phyloP scores from a whole-genome alignment of 177 flowering plant genomes.

The Tripterygium wilfordii region DNA sequence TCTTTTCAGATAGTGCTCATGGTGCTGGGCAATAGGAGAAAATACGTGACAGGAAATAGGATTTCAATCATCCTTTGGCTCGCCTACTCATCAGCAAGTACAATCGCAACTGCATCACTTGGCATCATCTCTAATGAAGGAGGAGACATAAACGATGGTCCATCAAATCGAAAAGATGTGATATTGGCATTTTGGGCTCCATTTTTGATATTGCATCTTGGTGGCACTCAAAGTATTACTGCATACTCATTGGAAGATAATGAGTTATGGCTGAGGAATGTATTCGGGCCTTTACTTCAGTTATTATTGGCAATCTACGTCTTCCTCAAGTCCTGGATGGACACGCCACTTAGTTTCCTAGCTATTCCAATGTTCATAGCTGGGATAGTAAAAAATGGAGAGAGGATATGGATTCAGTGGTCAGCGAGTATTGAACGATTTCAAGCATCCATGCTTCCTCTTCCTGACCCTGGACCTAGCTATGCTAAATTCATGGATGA shows the following conservation, averaged over 20 bases:
- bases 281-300: slow-evolving; percentile 20
- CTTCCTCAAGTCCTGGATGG: slow-evolving; percentile 14
- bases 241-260: slow-evolving; percentile 42
- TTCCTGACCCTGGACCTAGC: slow-evolving; percentile 27
- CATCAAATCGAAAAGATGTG: neutral
- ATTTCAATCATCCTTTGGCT: slow-evolving; percentile 19
- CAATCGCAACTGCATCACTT: slow-evolving; percentile 23
- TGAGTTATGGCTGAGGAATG: slow-evolving; percentile 33
- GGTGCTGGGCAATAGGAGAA: slow-evolving; percentile 9
- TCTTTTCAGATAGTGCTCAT: slow-evolving; percentile 11
- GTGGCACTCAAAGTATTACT: slow-evolving; percentile 44
- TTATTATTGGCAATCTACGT: slow-evolving; percentile 9
- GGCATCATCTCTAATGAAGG: slow-evolving; percentile 22
- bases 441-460: slow-evolving; percentile 16
- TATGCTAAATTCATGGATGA: slow-evolving; percentile 32
- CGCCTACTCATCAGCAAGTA: slow-evolving; percentile 27
- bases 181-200: slow-evolving; percentile 39
- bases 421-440: slow-evolving; percentile 23
- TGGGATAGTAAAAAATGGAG: slow-evolving; percentile 29
- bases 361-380: slow-evolving; percentile 15
- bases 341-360: slow-evolving; percentile 7
- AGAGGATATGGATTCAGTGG: slow-evolving; percentile 21
- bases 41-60: neutral
- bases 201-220: slow-evolving; percentile 31
- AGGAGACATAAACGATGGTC: neutral